Evolutionary conservation across 805 yeast species (phyloP), one percentile per base, ranked within the genome.

Genomic region (Priceomyces melissophilus): DNA sequence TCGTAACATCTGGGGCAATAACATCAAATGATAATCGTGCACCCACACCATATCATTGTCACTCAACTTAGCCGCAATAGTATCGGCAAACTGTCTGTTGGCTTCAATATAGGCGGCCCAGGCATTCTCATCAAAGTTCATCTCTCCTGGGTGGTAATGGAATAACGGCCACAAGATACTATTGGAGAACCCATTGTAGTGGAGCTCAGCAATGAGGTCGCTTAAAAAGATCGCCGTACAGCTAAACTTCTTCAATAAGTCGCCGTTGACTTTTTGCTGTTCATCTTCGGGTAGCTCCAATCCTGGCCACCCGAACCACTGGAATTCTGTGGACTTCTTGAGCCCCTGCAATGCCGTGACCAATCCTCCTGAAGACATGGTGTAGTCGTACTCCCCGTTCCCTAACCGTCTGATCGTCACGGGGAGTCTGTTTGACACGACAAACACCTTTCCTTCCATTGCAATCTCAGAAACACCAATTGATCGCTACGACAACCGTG

Each of bases 101-200:
- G 98, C 98, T 60, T 88, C 93, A 41, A 88, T 85, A 61, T 93
- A 93, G 1, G 98, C 98, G 40, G 90, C 90, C 99, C 99, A 93
- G 1, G 97, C 96, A 46, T 79, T 81, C 60, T 93, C 99, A 63
- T 93, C 99, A 57, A 93, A 93, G 60, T 87, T 90, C 85, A 95
- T 93, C 63, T 95, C 99, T 46, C 98, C 99, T 0, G 99, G 99
- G 59, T 93, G 99, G 65, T 93, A 93, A 62, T 93, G 99, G 71
- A 93, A 93, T 46, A 95, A 67, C 1, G 99, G 99, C 99, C 99
- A 93, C 48, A 93, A 69, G 48, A 93, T 93, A 11, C 95, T 85
- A 64, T 93, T 93, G 47, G 88, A 79, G 64, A 95, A 93, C 25
- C 98, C 99, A 60, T 95, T 93, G 67, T 93, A 93, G 66, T 93